phyloP scores from a whole-genome alignment of 768 basidiomycete genomes.

The Lactarius tabidus region DNA sequence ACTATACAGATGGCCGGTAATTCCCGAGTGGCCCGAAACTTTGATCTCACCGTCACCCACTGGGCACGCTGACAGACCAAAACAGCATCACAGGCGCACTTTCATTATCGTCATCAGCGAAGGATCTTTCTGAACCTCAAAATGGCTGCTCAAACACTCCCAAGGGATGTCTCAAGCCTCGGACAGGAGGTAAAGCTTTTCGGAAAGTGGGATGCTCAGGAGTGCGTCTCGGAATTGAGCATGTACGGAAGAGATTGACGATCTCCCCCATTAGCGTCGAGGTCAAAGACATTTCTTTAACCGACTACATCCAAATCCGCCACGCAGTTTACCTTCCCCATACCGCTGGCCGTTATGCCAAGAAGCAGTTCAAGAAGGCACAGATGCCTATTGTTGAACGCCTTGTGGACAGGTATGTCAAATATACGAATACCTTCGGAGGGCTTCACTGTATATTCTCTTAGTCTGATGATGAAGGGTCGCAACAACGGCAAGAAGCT shows the following conservation, averaged over 20 bases:
- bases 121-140: conserved; percentile 28
- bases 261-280: conserved; percentile 61
- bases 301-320: conserved; percentile 99
- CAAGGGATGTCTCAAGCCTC: conserved; percentile 75
- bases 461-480: conserved; percentile 99
- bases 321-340: conserved; percentile 97
- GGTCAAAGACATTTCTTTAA: conserved; percentile 98
- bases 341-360: conserved; percentile 98
- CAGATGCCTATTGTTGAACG: conserved; percentile 99
- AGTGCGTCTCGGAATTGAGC: conserved; percentile 53
- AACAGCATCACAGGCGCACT: neutral
- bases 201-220: conserved; percentile 97
- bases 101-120: too few species aligned
- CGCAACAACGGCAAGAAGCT: conserved; percentile 99
- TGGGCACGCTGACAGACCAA: neutral
- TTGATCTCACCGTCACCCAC: neutral
- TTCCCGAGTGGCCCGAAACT: conserved; percentile 18
- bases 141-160: conserved; percentile 74
- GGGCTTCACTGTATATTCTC: neutral
- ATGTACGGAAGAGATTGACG: neutral
- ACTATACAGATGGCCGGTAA: conserved; percentile 14
- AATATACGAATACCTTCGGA: neutral
- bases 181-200: conserved; percentile 93
- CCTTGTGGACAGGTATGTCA: conserved; percentile 86
- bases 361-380: conserved; percentile 99